phyloP scores from a whole-genome alignment of 208 protist genomes.

The Acanthamoeba royreba region DNA sequence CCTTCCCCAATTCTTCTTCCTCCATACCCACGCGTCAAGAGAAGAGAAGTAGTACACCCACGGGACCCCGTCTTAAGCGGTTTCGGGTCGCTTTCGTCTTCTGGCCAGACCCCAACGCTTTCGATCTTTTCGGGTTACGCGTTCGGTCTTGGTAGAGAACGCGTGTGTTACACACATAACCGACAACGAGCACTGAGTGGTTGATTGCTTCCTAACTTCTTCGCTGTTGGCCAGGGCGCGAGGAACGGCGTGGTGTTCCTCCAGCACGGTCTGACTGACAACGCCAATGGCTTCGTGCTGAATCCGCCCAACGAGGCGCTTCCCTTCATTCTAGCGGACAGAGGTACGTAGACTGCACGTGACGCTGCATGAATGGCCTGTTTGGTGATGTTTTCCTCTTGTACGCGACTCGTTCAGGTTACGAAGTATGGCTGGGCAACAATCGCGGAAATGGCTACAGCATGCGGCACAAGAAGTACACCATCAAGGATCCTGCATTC shows the following conservation, averaged over 20 bases:
- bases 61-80: no score
- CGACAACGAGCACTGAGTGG: background rate
- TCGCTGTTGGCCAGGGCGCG: background rate
- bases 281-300: background rate
- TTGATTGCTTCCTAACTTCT: background rate
- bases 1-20: background rate
- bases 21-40: background rate
- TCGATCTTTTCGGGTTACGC: background rate
- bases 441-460: conserved; percentile 53
- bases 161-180: background rate
- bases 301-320: conserved; percentile 38
- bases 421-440: conserved; percentile 58
- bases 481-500: background rate
- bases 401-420: background rate
- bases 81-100: no score
- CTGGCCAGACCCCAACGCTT: no score
- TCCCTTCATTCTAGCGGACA: conserved; percentile 42
- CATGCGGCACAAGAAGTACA: background rate
- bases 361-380: background rate
- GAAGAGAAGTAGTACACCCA: no score
- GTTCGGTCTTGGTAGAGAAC: background rate
- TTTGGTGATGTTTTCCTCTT: no score
- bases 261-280: background rate
- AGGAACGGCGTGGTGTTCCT: background rate
- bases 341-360: background rate